Percentiles rank a stretch among this genome's conserved stretches.
These are phyloP conservation scores for Beta lomatogona DNA, from an alignment of 179 eudicot genomes.

Conservation along the genomic window DNA sequence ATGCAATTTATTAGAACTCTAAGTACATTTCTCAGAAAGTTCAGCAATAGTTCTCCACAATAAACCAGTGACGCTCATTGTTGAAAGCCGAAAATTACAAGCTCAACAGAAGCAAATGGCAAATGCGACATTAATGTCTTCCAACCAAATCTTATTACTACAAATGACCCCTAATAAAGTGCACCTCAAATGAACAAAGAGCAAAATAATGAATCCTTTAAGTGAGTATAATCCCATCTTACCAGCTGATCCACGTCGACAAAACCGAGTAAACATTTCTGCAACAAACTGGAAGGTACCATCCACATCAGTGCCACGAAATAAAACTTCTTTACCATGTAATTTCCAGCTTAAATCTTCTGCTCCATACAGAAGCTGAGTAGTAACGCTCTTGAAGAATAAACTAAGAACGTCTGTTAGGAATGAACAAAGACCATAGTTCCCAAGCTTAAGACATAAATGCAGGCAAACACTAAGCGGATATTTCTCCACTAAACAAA, in stretches of 20 bases:
- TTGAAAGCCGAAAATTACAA: not conserved
- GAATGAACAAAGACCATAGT: slow-evolving; percentile 29
- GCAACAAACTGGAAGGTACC: slow-evolving; percentile 64
- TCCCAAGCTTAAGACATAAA: not conserved
- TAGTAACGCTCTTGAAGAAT: slow-evolving; percentile 58
- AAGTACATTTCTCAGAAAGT: not conserved
- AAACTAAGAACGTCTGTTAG: slow-evolving; percentile 53
- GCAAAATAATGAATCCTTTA: not conserved
- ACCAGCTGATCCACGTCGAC: slow-evolving; percentile 96
- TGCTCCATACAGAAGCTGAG: slow-evolving; percentile 72
- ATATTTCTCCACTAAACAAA: not conserved
- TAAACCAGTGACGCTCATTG: not conserved
- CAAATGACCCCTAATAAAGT: not conserved
- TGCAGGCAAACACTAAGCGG: not conserved
- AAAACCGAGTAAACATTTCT: slow-evolving; percentile 74
- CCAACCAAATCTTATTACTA: not conserved
- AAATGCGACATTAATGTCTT: slow-evolving; percentile 3
- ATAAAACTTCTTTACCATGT: slow-evolving; percentile 24
- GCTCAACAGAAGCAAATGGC: not conserved
- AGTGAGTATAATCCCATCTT: slow-evolving; percentile 24
- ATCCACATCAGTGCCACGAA: slow-evolving; percentile 31
- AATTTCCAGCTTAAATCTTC: slow-evolving; percentile 52
- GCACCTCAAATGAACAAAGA: not conserved
- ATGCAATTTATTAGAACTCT: not conserved
- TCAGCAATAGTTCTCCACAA: not conserved